A percentile compares a stretch with the other conserved stretches of the same genome.
Evolutionary conservation across 257 asterid genomes (phyloP).

Genomic region (Capsicum baccatum): DNA sequence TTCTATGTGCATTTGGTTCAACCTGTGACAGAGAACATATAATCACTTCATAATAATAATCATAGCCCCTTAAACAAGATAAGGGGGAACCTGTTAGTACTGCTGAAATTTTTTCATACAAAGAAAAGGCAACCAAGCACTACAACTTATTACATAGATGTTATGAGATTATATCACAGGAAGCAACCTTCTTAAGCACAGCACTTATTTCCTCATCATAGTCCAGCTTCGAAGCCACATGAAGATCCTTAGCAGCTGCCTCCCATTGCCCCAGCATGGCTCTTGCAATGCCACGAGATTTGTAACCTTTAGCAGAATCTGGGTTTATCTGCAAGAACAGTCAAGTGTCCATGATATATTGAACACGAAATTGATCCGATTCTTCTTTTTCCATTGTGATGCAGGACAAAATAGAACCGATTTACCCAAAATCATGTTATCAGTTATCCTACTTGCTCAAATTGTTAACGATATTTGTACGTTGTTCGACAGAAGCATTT

Average conservation of each 20-base stretch:
- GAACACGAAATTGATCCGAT: not conserved
- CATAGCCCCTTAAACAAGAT: not conserved
- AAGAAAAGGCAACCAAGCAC: not conserved
- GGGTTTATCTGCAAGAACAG: conserved; percentile 73
- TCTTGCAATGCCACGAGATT: conserved; percentile 90
- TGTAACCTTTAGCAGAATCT: conserved; percentile 98
- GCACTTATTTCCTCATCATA: conserved; percentile 91
- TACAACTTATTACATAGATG: conserved; percentile 7
- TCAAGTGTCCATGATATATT: conserved; percentile 9
- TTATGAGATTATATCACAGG: not conserved
- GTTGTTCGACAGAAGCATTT: not conserved
- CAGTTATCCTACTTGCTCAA: not conserved
- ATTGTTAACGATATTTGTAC: not conserved
- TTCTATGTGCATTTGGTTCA: conserved; percentile 91
- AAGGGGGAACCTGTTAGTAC: not conserved
- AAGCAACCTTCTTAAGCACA: conserved; percentile 81
- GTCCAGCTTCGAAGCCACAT: conserved; percentile 88
- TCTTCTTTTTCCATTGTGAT: not conserved
- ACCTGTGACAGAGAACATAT: conserved; percentile 51
- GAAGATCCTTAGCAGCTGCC: conserved; percentile 94
- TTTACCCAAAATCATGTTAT: not conserved
- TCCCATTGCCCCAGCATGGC: conserved; percentile 96
- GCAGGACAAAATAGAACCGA: not conserved
- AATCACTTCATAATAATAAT: not conserved
- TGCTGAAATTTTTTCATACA: not conserved